A percentile compares a stretch with the other conserved stretches of the same genome.
Evolutionary conservation across 306 rosid genomes (phyloP).

Genomic region (Rosa multiflora): DNA sequence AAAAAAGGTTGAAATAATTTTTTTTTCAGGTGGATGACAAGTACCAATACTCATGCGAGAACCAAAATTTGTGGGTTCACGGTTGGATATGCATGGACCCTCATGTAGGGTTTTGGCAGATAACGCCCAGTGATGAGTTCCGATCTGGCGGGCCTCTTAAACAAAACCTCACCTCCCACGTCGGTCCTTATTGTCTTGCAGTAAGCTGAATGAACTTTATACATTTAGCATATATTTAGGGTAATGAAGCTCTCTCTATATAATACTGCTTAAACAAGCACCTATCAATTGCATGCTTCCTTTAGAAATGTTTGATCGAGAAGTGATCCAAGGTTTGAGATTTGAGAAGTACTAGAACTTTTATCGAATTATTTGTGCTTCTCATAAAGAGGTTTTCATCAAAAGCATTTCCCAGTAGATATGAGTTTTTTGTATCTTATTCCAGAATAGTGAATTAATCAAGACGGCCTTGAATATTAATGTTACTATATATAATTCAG

Average conservation of each 20-base stretch:
- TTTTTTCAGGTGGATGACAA: constrained; percentile 48
- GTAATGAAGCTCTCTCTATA: too few species aligned
- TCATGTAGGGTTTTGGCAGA: constrained; percentile 43
- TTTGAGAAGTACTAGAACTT: too few species aligned
- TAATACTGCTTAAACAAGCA: too few species aligned
- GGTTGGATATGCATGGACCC: constrained; percentile 45
- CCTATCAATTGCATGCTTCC: too few species aligned
- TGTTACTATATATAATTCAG: constrained; percentile 10
- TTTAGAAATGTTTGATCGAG: too few species aligned
- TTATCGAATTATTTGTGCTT: too few species aligned
- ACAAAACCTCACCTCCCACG: constrained; percentile 39
- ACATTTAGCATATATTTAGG: too few species aligned
- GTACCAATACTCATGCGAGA: constrained; percentile 45
- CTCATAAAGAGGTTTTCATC: too few species aligned
- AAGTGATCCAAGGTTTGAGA: too few species aligned
- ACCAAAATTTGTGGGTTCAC: constrained; percentile 41
- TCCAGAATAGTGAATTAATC: neutral
- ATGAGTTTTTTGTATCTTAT: neutral
- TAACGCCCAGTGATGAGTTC: constrained; percentile 45
- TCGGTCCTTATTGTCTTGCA: constrained; percentile 29
- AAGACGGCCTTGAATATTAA: neutral
- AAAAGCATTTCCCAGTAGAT: too few species aligned
- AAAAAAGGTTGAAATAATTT: neutral
- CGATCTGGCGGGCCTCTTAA: constrained; percentile 41
- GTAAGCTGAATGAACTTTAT: constrained; percentile 8